Evolutionary conservation across 1,139 yeast genomes (phyloP).

Genomic region (Candida labiduridarum): DNA sequence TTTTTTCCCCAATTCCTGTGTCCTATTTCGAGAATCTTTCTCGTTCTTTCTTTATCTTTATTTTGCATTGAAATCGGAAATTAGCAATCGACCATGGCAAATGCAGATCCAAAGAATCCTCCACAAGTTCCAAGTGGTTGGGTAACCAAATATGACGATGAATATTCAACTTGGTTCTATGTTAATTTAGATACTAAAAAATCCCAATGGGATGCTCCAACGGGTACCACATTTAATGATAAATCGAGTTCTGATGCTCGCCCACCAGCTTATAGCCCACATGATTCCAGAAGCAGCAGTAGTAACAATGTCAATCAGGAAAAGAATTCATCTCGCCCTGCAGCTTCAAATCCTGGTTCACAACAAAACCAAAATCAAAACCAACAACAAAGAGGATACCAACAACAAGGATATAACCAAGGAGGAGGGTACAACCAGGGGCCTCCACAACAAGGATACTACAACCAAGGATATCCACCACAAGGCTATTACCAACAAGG

Average conservation of each 20-base stretch:
- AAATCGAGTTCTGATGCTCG: slow-evolving; percentile 20
- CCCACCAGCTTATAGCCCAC: slow-evolving; percentile 40
- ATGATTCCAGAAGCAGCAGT: slow-evolving; percentile 9
- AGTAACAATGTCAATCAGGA: slow-evolving; percentile 13
- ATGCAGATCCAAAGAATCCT: slow-evolving; percentile 30
- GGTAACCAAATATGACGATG: slow-evolving; percentile 83
- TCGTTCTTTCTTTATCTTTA: neutral
- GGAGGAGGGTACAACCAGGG: slow-evolving; percentile 4
- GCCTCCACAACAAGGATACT: slow-evolving; percentile 12
- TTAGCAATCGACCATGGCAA: slow-evolving; percentile 10
- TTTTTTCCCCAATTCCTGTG: neutral
- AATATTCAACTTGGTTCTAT: slow-evolving; percentile 77
- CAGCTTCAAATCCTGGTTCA: slow-evolving; percentile 13
- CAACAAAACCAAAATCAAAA: too few relatives aligned
- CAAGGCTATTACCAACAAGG: slow-evolving; percentile 13
- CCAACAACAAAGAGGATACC: slow-evolving; percentile 16
- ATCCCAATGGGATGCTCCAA: slow-evolving; percentile 92
- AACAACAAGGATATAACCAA: slow-evolving; percentile 3
- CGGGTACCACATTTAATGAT: slow-evolving; percentile 49
- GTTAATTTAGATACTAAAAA: slow-evolving; percentile 71
- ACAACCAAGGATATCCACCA: slow-evolving; percentile 12
- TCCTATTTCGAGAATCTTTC: neutral
- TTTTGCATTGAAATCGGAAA: neutral
- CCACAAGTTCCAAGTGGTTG: slow-evolving; percentile 79
- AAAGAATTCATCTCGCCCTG: slow-evolving; percentile 5